Evolutionary conservation across 1,284 basidiomycete species (phyloP), one percentile per base, ranked within the genome.

Genomic region (Exobasidium rhododendri): DNA sequence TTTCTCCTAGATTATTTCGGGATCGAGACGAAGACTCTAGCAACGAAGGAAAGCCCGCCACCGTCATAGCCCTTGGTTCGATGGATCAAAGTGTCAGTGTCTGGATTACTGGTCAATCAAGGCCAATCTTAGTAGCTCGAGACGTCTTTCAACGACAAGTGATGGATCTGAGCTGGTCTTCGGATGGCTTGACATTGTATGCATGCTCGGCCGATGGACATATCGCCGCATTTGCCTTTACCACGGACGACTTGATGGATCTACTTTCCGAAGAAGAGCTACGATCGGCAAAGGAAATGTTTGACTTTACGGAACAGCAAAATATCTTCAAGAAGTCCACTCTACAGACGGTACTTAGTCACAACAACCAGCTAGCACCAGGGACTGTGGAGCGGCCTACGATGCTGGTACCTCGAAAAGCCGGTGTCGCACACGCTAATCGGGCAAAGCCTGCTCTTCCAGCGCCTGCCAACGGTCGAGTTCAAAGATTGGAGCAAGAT

Each of bases 181-280:
- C 67, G 77, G 94, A 98, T 75, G 94, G 96, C 5, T 84, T 91
- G 47, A 89, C 89, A 1, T 85, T 98, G 0, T 98, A 96, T 73
- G 92, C 92, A 0, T 94, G 91, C 63, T 97, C 94, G 0, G 94
- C 92, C 0, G 96, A 98, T 74, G 94, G 96, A 0, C 92, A 92
- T 0, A 87, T 97, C 57, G 91, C 88, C 2, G 91, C 89, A 1
- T 90, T 97, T 80, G 83, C 85, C 64, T 96, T 97, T 75, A 87
- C 89, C 44, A 75, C 85, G 0, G 84, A 85, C 26, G 92, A 96
- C 80, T 84, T 97, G 11, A 90, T 91, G 63, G 89, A 91, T 20
- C 87, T 94, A 22, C 88, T 89, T 0, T 86, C 89, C 1, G 84
- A 86, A 64, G 85, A 85, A 3, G 86, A 87, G 11, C 64, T 77